Percentiles rank a stretch among this genome's conserved stretches.
Conservation (phyloP, 2,329 filamentous ascomycete genomes). For the Fusarium sublunatum region DNA sequence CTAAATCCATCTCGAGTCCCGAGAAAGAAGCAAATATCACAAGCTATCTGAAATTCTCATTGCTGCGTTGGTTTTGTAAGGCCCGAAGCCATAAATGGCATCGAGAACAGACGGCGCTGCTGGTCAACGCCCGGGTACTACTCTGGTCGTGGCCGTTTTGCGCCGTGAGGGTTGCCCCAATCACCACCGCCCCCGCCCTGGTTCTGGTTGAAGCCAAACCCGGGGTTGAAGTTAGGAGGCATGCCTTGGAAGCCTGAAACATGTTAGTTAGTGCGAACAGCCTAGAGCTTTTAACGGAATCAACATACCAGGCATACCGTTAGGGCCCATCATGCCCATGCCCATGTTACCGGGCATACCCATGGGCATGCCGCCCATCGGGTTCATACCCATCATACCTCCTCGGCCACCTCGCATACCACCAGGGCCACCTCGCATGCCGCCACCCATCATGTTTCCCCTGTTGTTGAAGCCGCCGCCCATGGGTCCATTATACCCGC, state of each 20-base stretch:
- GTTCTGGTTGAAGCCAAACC: constrained; percentile 71
- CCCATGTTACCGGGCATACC: constrained; percentile 70
- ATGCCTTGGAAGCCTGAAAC: constrained; percentile 72
- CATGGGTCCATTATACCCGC: constrained; percentile 63
- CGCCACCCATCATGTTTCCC: constrained; percentile 59
- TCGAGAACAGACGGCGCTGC: neutral
- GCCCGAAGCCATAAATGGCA: neutral
- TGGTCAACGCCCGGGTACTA: constrained; percentile 47
- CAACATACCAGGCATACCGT: constrained; percentile 53
- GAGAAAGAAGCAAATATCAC: constrained; percentile 3
- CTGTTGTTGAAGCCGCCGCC: constrained; percentile 62
- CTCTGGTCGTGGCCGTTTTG: constrained; percentile 82
- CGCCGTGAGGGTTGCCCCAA: constrained; percentile 83
- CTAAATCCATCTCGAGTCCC: constrained; percentile 8
- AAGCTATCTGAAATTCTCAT: constrained; percentile 2
- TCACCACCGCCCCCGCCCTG: constrained; percentile 61
- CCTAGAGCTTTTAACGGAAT: neutral
- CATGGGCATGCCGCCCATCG: constrained; percentile 62
- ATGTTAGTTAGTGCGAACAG: constrained; percentile 36
- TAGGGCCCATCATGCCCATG: constrained; percentile 66
- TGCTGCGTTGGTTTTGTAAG: neutral
- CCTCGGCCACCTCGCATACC: constrained; percentile 61
- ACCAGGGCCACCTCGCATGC: constrained; percentile 62
- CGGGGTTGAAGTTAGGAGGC: constrained; percentile 77
- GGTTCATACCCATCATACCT: constrained; percentile 63